Evolutionary conservation across 2,329 filamentous ascomycete species (phyloP).

Genomic region (Didymella sp.): DNA sequence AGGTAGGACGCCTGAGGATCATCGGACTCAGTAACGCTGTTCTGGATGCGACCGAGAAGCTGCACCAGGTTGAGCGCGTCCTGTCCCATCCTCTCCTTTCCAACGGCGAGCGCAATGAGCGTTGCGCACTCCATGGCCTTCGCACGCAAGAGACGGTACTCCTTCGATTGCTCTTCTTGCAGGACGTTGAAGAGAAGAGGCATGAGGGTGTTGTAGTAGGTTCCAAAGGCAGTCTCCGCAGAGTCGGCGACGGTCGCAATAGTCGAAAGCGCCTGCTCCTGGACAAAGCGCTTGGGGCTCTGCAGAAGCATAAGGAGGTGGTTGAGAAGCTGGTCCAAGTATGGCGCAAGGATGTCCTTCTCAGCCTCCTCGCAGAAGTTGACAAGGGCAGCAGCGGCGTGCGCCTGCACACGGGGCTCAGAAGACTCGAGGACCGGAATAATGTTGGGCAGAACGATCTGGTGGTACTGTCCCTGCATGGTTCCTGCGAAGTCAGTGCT

Average conservation of each 20-base stretch:
- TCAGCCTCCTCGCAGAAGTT: constrained; percentile 99
- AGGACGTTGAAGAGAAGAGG: constrained; percentile 90
- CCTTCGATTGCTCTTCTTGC: constrained; percentile 88
- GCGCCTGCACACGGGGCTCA: constrained; percentile 93
- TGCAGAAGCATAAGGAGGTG: constrained; percentile 87
- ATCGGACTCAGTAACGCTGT: constrained; percentile 80
- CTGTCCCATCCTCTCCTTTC: constrained; percentile 86
- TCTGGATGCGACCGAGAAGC: constrained; percentile 84
- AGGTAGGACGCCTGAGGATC: constrained; percentile 97
- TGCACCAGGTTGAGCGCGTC: constrained; percentile 90
- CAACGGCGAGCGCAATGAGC: constrained; percentile 91
- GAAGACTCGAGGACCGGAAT: constrained; percentile 89
- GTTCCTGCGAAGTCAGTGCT: constrained; percentile 98
- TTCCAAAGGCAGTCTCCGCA: constrained; percentile 90
- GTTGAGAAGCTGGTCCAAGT: constrained; percentile 84
- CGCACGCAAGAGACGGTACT: constrained; percentile 86
- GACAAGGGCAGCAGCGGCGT: constrained; percentile 95
- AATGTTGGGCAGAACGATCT: constrained; percentile 84
- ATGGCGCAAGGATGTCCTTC: constrained; percentile 88
- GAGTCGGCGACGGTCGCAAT: constrained; percentile 99
- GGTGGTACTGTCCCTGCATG: constrained; percentile 96
- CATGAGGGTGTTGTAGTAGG: constrained; percentile 97
- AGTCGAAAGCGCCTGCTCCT: constrained; percentile 95
- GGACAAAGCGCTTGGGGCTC: constrained; percentile 93
- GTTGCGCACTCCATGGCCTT: constrained; percentile 99